phyloP scores from a whole-genome alignment of 495 filamentous ascomycete genomes.

The Penicillium manginii region DNA sequence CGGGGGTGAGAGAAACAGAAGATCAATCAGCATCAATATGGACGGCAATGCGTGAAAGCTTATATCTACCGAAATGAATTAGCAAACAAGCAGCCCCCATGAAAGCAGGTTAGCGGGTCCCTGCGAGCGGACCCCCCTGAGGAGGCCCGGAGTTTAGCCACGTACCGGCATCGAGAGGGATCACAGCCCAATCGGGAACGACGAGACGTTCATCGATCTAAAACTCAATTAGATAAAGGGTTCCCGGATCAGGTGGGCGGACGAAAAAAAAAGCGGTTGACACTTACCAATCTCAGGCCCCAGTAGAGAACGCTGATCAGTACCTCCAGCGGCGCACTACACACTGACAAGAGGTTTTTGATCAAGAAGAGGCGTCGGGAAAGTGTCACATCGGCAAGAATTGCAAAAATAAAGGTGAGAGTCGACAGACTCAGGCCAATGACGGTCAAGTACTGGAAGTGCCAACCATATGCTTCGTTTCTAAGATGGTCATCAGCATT shows the following conservation, averaged over 20 bases:
- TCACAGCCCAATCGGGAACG: constrained; percentile 52
- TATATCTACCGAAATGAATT: constrained; percentile 56
- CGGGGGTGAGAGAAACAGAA: constrained; percentile 78
- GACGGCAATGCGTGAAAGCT: constrained; percentile 80
- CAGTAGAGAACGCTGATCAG: constrained; percentile 87
- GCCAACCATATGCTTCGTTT: constrained; percentile 76
- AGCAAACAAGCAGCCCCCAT: constrained; percentile 7
- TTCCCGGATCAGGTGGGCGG: not conserved
- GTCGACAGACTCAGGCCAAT: constrained; percentile 74
- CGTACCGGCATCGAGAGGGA: constrained; percentile 50
- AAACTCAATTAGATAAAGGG: constrained; percentile 11
- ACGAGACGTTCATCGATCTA: constrained; percentile 68
- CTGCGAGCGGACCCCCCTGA: not conserved
- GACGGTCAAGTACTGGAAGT: constrained; percentile 84
- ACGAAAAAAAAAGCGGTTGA: not conserved
- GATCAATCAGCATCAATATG: constrained; percentile 69
- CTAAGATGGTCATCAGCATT: constrained; percentile 39
- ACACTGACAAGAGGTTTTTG: constrained; percentile 76
- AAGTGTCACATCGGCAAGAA: constrained; percentile 76
- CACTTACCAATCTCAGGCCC: constrained; percentile 59
- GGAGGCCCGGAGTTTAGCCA: constrained; percentile 3
- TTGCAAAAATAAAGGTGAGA: constrained; percentile 66
- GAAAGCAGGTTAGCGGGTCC: not conserved
- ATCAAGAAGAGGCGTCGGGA: constrained; percentile 65
- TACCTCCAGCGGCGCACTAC: constrained; percentile 77